A percentile compares a stretch with the other conserved stretches of the same genome.
These are phyloP conservation scores for Deinandra increscens DNA, from an alignment of 129 eudicot genomes.

Conservation along the genomic window DNA sequence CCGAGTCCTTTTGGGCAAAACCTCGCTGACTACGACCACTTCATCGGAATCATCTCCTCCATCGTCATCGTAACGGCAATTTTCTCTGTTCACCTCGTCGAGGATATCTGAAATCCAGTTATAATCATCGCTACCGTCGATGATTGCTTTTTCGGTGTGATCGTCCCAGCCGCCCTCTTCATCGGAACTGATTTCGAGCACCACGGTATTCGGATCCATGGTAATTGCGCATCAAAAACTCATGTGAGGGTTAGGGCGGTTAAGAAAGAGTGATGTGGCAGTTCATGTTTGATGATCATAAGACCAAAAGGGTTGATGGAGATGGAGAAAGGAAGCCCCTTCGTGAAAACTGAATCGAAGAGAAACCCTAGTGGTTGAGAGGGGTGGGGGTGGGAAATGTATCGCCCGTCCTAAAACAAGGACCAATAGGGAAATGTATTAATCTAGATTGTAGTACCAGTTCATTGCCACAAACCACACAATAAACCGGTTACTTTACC, in stretches of 20 bases:
- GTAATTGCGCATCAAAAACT: conserved; percentile 4
- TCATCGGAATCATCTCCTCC: conserved; percentile 63
- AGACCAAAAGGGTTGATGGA: conserved; percentile 22
- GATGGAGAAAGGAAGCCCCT: neutral
- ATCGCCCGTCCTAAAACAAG: too few relatives aligned
- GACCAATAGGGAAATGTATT: too few relatives aligned
- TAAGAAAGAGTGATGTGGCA: neutral
- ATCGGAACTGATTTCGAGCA: conserved; percentile 63
- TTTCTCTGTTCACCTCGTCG: conserved; percentile 40
- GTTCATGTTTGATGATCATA: conserved; percentile 16
- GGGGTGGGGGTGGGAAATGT: too few relatives aligned
- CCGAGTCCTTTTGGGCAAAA: conserved; percentile 41
- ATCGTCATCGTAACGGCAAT: conserved; percentile 48
- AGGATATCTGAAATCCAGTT: conserved; percentile 53
- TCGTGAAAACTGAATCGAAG: neutral
- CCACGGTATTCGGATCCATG: conserved; percentile 43
- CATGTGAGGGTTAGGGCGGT: neutral
- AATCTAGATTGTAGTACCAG: too few relatives aligned
- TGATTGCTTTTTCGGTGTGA: conserved; percentile 7
- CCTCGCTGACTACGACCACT: conserved; percentile 53
- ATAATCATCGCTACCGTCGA: conserved; percentile 29
- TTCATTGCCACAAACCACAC: too few relatives aligned
- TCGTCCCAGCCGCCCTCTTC: conserved; percentile 51
- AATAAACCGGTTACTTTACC: too few relatives aligned
- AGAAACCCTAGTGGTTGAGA: conserved; percentile 29